These are phyloP conservation scores for Ilex paraguariensis DNA, from an alignment of 305 asterid species.

Conservation along the genomic window DNA sequence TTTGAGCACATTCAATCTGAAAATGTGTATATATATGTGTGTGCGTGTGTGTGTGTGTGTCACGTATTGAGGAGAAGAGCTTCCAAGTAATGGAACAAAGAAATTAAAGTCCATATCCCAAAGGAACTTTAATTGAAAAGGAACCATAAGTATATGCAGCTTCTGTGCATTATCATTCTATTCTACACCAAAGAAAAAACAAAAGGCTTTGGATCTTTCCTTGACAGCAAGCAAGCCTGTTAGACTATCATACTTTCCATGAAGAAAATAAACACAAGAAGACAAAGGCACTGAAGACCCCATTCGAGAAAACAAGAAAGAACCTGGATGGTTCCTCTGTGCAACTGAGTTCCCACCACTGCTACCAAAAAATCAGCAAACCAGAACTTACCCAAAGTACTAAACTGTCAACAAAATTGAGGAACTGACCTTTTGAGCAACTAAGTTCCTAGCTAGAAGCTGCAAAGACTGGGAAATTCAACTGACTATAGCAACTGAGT, in stretches of 20 bases:
- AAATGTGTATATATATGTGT: background rate
- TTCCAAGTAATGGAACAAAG: background rate
- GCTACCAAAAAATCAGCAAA: constrained; percentile 2
- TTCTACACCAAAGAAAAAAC: background rate
- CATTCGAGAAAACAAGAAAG: constrained; percentile 13
- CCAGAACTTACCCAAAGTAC: background rate
- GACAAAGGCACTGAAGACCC: constrained; percentile 12
- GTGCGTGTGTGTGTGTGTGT: no score
- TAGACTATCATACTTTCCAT: constrained; percentile 16
- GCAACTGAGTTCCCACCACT: background rate
- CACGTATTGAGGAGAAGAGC: background rate
- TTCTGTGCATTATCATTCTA: constrained; percentile 7
- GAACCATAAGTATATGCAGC: constrained; percentile 7
- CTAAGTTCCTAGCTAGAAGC: constrained; percentile 8
- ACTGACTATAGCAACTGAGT: constrained; percentile 7
- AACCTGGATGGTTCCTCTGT: constrained; percentile 20
- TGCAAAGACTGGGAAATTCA: constrained; percentile 9
- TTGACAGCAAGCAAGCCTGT: constrained; percentile 20
- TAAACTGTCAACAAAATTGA: constrained; percentile 2
- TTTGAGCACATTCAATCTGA: background rate
- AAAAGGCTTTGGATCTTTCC: constrained; percentile 7
- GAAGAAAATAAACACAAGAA: constrained; percentile 15
- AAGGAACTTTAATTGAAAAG: constrained; percentile 4
- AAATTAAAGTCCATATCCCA: background rate
- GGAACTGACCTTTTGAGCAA: constrained; percentile 8